Conservation (phyloP, 176 grass and related monocot species). For the Hsuehochloa calcarea region DNA sequence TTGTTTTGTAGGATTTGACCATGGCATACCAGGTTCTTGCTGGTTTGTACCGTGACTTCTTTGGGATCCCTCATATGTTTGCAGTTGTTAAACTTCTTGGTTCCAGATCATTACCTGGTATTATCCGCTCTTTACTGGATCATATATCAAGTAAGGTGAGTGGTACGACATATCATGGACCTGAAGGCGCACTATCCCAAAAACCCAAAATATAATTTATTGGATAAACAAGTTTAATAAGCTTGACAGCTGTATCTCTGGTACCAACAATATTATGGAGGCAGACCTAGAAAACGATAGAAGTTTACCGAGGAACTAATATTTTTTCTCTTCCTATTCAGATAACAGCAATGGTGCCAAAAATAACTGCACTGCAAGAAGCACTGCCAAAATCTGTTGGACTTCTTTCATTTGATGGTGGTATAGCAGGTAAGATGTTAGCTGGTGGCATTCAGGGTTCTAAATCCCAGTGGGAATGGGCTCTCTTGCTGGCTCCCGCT, state of each 20-base stretch:
- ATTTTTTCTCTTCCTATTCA: constrained; percentile 41
- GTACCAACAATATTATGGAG: not conserved
- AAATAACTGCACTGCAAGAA: constrained; percentile 87
- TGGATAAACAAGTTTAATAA: not conserved
- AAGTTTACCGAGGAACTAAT: constrained; percentile 28
- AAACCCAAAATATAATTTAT: not conserved
- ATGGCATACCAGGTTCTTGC: constrained; percentile 79
- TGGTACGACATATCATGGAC: constrained; percentile 14
- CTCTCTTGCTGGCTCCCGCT: not conserved
- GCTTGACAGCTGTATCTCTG: constrained; percentile 6
- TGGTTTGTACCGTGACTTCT: constrained; percentile 83
- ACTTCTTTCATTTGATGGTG: constrained; percentile 96
- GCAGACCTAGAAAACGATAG: not conserved
- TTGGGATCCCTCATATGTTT: constrained; percentile 97
- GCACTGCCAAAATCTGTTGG: constrained; percentile 88
- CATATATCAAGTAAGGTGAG: constrained; percentile 97
- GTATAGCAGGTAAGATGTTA: constrained; percentile 74
- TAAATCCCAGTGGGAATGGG: constrained; percentile 1
- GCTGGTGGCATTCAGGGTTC: constrained; percentile 9
- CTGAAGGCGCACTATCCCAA: constrained; percentile 26
- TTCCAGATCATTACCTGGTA: constrained; percentile 92
- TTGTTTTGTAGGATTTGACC: constrained; percentile 81
- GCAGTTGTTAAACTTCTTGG: constrained; percentile 93
- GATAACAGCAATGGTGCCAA: constrained; percentile 87
- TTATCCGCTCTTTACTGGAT: constrained; percentile 92